Evolutionary conservation across 257 asterid species (phyloP), one percentile per base, ranked within the genome.

Genomic region (Plantago elongata): DNA sequence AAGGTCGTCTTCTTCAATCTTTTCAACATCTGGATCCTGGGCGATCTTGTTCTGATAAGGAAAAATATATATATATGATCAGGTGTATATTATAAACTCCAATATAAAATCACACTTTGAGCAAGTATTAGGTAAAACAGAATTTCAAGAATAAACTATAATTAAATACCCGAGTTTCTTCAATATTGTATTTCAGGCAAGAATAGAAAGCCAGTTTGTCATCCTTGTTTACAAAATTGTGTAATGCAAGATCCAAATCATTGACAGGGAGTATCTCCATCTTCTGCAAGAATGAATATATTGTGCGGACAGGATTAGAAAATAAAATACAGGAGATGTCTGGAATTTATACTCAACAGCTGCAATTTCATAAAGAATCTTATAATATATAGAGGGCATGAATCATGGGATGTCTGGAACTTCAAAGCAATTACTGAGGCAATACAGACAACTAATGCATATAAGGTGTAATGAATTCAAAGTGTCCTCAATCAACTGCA

Each of bases 211-310:
- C 99, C 89, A 78, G 74, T 70, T 86, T 92, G 78, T 92, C 99
- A 75, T 89, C 99, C 84, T 92, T 92, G 79, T 81, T 89, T 63
- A 92, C 95, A 74, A 89, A 92, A 78, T 78, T 80, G 78, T 92
- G 97, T 51, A 92, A 78, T 45, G 99, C 99, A 75, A 81, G 85
- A 79, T 86, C 99, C 88, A 92, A 74, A 76, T 92, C 99, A 70
- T 85, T 76, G 71, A 92, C 99, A 0, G 99, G 97, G 69, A 92
- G 96, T 69, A 92, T 83, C 87, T 89, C 97, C 97, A 92, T 92
- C 75, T 86, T 89, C 97, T 92, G 89, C 43, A 64, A 55, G 68
- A 51, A 13, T 42, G 68, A 51, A 13, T 42, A 68, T 60, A 57
- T 56, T 50, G 37, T 9, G 64, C 14, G 59, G 69, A 30, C 43